Evolutionary conservation across 352 stramenopile species (phyloP), one percentile per base, ranked within the genome.

Genomic region (Phytopythium kandeliae): DNA sequence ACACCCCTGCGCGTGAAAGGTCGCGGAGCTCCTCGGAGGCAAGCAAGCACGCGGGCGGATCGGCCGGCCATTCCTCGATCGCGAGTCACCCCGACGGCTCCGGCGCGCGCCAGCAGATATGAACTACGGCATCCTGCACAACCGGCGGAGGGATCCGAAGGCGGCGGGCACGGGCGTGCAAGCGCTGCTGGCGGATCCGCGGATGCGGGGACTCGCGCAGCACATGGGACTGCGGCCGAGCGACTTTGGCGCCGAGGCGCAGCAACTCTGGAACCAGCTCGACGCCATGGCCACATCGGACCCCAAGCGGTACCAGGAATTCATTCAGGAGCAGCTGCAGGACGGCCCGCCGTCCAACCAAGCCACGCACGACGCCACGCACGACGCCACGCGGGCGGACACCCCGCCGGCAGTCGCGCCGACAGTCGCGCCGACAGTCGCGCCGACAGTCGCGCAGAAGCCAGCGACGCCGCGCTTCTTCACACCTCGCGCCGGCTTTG

Each of bases 81-180:
- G 19, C 31, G 1, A 28, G 31, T 31, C 28, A 9, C 28, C 4
- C 4, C 28, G 28, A 4, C 28, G n/a, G n/a, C n/a, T n/a, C n/a
- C n/a, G n/a, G n/a, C n/a, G n/a, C n/a, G n/a, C n/a, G n/a, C n/a
- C 10, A 26, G 0, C 35, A 10, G 54, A 13, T 9, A 94, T 90
- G 84, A 92, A 92, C 59, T 88, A 87, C 73, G 79, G 75, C 34
- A 92, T 94, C 65, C 74, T 94, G 38, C 70, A 94, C 65, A 94
- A 92, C 59, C 63, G 69, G 13, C 77, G 81, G 1, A 63, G 74
- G 12, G 57, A 66, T 7, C 36, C 65, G 25, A 65, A 67, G 35
- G 49, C 16, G 30, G 52, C 53, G 21, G 36, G 48, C 24, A 63
- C 51, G 1, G 59, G 54, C 2, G 53, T 66, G 22, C 74, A 68